Percentiles rank a stretch among this genome's conserved stretches.
These are phyloP conservation scores for Scutellaria minor DNA, from an alignment of 257 asterid genomes.

Conservation along the genomic window DNA sequence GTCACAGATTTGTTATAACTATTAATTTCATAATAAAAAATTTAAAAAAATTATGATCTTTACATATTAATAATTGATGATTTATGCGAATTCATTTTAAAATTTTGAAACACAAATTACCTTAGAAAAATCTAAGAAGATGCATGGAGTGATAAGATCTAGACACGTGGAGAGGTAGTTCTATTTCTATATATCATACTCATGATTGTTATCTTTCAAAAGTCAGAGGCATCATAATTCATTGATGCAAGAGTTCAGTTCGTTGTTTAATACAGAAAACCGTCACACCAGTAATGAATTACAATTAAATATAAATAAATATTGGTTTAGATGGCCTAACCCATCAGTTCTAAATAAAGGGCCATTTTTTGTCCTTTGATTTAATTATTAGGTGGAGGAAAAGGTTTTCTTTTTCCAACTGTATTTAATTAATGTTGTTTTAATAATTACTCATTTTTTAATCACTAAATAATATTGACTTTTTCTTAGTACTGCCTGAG, in stretches of 20 bases:
- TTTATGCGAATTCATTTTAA: too few relatives aligned
- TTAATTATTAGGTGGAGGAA: slow-evolving; percentile 32
- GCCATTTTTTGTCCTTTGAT: slow-evolving; percentile 22
- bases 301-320: slow-evolving; percentile 27
- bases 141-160: slow-evolving; percentile 37
- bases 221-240: slow-evolving; percentile 36
- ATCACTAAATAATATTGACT: slow-evolving; percentile 35
- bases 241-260: not conserved
- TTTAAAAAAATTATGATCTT: too few relatives aligned
- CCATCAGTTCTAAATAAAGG: slow-evolving; percentile 25
- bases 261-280: slow-evolving; percentile 32
- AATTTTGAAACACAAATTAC: not conserved
- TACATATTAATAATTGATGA: too few relatives aligned
- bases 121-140: slow-evolving; percentile 33
- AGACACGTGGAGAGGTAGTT: slow-evolving; percentile 67
- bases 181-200: slow-evolving; percentile 14
- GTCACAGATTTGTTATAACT: too few relatives aligned
- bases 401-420: slow-evolving; percentile 2
- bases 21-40: too few relatives aligned
- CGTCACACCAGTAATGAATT: slow-evolving; percentile 36
- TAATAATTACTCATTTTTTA: slow-evolving; percentile 4
- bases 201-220: not conserved
- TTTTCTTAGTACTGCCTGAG: slow-evolving; percentile 10
- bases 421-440: slow-evolving; percentile 24
- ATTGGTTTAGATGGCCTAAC: slow-evolving; percentile 47